Evolutionary conservation across 139 green algal species (phyloP).

Genomic region (Bryopsis sp.): DNA sequence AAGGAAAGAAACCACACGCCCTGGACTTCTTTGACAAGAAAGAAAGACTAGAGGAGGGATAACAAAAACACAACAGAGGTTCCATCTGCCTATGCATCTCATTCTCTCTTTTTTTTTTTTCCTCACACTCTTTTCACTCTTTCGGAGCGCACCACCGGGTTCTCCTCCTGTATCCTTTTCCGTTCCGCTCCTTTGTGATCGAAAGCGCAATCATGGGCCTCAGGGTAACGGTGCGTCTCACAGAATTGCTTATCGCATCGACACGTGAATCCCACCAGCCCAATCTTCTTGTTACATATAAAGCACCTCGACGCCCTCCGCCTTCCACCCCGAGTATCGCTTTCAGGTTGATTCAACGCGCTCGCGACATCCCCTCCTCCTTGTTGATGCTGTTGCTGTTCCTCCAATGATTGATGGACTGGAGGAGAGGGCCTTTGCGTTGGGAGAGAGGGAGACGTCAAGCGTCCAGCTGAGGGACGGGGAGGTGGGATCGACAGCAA

Average conservation of each 20-base stretch:
- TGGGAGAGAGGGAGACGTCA: no score
- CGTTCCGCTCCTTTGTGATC: constrained; percentile 65
- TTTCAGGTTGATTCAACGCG: no score
- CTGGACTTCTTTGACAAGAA: neutral
- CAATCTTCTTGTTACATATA: constrained; percentile 33
- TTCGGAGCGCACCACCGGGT: constrained; percentile 48
- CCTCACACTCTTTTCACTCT: constrained; percentile 40
- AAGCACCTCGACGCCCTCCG: neutral
- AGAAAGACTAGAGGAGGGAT: neutral
- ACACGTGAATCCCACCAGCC: constrained; percentile 85
- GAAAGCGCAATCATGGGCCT: constrained; percentile 74
- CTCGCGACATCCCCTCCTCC: no score
- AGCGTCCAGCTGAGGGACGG: no score
- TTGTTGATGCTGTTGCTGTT: no score
- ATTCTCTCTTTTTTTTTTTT: neutral
- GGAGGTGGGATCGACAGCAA: no score
- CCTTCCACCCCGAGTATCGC: no score
- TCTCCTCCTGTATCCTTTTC: constrained; percentile 45
- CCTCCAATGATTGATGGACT: no score
- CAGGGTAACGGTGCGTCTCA: constrained; percentile 64
- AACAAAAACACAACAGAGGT: neutral
- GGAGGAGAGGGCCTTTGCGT: no score
- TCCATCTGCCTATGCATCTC: neutral
- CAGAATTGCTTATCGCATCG: constrained; percentile 70
- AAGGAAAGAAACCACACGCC: neutral